Evolutionary conservation across 306 rosid species (phyloP).

Genomic region (Ceratonia siliqua): DNA sequence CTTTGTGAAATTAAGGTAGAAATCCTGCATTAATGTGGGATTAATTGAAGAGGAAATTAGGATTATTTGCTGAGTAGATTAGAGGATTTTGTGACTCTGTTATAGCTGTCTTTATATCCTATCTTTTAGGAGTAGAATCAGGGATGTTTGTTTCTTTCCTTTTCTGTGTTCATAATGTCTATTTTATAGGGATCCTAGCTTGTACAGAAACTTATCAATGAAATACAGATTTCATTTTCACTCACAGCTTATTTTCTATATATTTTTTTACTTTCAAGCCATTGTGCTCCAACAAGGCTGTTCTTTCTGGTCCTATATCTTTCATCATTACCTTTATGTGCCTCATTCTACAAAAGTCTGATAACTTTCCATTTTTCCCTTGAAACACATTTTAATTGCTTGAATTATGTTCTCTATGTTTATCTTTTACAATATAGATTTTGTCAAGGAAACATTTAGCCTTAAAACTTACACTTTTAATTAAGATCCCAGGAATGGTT

Average conservation of each 20-base stretch:
- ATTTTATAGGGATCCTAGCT: too few relatives aligned
- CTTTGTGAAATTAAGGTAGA: too few relatives aligned
- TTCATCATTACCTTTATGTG: not conserved
- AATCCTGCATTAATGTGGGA: too few relatives aligned
- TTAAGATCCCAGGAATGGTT: not conserved
- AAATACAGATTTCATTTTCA: too few relatives aligned
- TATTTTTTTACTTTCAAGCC: not conserved
- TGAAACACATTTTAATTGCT: not conserved
- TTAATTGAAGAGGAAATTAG: too few relatives aligned
- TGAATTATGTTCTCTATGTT: not conserved
- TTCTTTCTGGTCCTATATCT: not conserved
- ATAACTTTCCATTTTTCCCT: not conserved
- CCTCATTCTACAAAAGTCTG: not conserved
- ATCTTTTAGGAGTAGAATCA: too few relatives aligned
- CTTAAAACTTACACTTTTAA: not conserved
- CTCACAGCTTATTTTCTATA: not conserved
- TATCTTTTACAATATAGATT: not conserved
- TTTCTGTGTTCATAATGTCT: too few relatives aligned
- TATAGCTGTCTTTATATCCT: too few relatives aligned
- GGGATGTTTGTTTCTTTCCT: too few relatives aligned
- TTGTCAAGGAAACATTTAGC: not conserved
- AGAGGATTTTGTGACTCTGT: too few relatives aligned
- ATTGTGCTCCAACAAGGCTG: not conserved
- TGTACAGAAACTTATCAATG: too few relatives aligned
- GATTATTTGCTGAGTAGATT: too few relatives aligned